Base-by-base conservation (phyloP, 2,329 filamentous ascomycete genomes). In the Aspergillus ochraceus region DNA sequence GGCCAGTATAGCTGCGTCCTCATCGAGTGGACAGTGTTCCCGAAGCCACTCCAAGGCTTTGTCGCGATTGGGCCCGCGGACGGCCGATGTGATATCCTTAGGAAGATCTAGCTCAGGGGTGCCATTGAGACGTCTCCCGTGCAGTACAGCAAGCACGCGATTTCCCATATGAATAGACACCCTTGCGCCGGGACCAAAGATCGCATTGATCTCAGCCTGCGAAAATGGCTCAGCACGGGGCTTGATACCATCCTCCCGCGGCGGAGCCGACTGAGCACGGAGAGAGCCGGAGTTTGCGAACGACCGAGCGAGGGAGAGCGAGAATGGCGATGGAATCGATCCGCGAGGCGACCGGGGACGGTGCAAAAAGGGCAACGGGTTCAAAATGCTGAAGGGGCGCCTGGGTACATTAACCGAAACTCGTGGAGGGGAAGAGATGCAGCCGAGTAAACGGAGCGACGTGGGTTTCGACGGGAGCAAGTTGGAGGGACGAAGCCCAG, bases 1-100 rank as follows among this genome's bases (percentile, higher is more conserved):
- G 14, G 72, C 72, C 19, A 81, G 52, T n/a, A 82, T 81, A 2
- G 79, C 79, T 6, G 77, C 78, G 64, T 82, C 80, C 63, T 82
- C 80, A 24, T 82, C 79, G 12, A 81, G 58, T 0, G 79, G 77
- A 30, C 78, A 75, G 14, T 75, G 72, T 20, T 62, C 59, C 17
- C 80, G 77, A 6, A 82, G 69, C 74, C 77, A 82, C 47, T 71
- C 58, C 42, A 82, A 62, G 2, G 74, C 77, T 14, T 64, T 67
- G 42, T 75, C 70, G 10, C 79, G 68, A 36, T 74, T 70, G 20
- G 70, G 63, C 26, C 74, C 62, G 20, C 69, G 71, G 20, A 75
- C 66, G 12, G 68, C 60, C n/a, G 67, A 65, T 53, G 66, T 68
- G 36, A 80, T 71, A 54, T 80, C 76, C 26, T 64, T 62, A 4